phyloP scores from a whole-genome alignment of 495 filamentous ascomycete species.

The Annulohypoxylon maeteangense region DNA sequence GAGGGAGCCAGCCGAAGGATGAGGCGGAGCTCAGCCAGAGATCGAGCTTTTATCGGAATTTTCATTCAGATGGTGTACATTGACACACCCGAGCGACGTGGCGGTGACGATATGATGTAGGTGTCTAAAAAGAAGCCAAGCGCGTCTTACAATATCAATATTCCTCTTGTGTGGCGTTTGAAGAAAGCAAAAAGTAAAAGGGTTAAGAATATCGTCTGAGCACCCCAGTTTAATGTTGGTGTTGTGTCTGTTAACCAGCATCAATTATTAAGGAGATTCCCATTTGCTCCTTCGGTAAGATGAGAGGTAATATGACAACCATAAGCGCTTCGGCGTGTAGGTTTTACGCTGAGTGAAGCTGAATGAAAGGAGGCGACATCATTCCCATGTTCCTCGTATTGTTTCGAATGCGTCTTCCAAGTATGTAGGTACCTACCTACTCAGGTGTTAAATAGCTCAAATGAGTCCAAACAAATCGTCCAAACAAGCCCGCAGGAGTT shows the following conservation, averaged over 20 bases:
- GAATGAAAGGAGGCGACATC: background rate
- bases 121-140: background rate
- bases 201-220: background rate
- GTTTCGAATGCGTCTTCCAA: background rate
- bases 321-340: background rate
- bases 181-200: background rate
- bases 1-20: conserved; percentile 15
- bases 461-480: background rate
- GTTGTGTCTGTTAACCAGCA: background rate
- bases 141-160: background rate
- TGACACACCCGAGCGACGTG: background rate
- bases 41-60: background rate
- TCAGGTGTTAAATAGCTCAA: background rate
- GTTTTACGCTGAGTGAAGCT: background rate
- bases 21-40: conserved; percentile 25
- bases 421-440: too few relatives aligned
- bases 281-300: background rate
- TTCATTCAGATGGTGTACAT: background rate
- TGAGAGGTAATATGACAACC: background rate
- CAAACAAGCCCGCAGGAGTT: background rate
- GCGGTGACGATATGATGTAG: background rate
- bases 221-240: background rate
- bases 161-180: background rate
- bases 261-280: background rate
- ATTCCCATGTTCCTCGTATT: background rate